phyloP scores from a whole-genome alignment of 495 filamentous ascomycete species.

The Articulospora tetracladia region DNA sequence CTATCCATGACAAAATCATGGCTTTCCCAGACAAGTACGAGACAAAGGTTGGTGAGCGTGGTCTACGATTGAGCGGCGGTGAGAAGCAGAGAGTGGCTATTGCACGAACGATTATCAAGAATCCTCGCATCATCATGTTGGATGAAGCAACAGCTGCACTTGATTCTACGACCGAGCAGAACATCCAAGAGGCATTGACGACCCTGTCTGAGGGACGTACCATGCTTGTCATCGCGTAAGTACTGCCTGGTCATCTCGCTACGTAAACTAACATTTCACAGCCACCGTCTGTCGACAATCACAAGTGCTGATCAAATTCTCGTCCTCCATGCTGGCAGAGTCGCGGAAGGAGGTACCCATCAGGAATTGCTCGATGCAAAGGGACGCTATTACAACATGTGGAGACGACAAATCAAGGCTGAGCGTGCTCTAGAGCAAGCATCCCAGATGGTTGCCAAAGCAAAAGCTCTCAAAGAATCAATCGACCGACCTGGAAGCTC shows the following conservation, averaged over 20 bases:
- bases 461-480: slow-evolving; percentile 18
- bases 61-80: slow-evolving; percentile 85
- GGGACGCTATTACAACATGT: slow-evolving; percentile 88
- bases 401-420: slow-evolving; percentile 90
- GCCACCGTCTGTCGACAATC: slow-evolving; percentile 90
- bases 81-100: slow-evolving; percentile 98
- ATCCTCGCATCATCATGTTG: slow-evolving; percentile 91
- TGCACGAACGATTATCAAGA: slow-evolving; percentile 92
- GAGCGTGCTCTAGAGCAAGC: slow-evolving; percentile 75
- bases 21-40: slow-evolving; percentile 88
- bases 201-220: slow-evolving; percentile 80
- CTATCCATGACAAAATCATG: slow-evolving; percentile 94
- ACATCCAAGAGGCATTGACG: slow-evolving; percentile 84
- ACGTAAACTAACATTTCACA: slow-evolving; percentile 19
- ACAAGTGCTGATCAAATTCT: slow-evolving; percentile 92
- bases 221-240: slow-evolving; percentile 61
- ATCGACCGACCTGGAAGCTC: slow-evolving; percentile 19
- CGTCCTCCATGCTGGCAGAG: slow-evolving; percentile 80
- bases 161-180: slow-evolving; percentile 92
- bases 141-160: slow-evolving; percentile 96
- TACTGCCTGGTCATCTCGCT: slow-evolving; percentile 8
- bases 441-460: slow-evolving; percentile 15
- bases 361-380: slow-evolving; percentile 72
- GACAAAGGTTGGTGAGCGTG: slow-evolving; percentile 93
- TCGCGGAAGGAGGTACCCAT: slow-evolving; percentile 84